Evolutionary conservation across 2,329 filamentous ascomycete species (phyloP).

Genomic region (Harringtonia lauricola): DNA sequence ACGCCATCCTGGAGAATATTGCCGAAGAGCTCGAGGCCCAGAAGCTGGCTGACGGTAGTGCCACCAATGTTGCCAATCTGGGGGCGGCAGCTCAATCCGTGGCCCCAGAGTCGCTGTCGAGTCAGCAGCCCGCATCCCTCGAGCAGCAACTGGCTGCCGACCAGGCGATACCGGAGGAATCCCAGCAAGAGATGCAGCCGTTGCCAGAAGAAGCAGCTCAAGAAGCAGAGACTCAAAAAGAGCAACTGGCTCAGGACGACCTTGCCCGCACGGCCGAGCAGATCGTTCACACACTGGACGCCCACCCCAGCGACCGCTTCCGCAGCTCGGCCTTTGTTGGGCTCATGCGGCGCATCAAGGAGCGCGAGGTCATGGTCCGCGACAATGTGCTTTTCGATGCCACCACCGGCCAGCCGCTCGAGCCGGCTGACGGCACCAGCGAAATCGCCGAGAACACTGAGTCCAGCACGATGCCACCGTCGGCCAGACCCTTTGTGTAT

Average conservation of each 20-base stretch:
- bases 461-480: no score
- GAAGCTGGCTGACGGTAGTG: neutral
- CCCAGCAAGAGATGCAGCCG: slow-evolving; percentile 11
- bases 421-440: slow-evolving; percentile 1
- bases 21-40: slow-evolving; percentile 11
- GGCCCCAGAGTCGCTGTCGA: neutral
- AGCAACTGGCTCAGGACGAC: slow-evolving; percentile 37
- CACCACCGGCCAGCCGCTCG: slow-evolving; percentile 14
- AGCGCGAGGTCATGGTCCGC: slow-evolving; percentile 60
- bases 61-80: neutral
- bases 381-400: slow-evolving; percentile 33
- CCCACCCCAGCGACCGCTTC: slow-evolving; percentile 64
- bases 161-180: neutral
- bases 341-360: slow-evolving; percentile 65
- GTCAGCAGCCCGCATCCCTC: no score
- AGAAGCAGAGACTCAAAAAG: slow-evolving; percentile 11
- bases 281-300: slow-evolving; percentile 56
- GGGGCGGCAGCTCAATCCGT: neutral
- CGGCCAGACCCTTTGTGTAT: no score
- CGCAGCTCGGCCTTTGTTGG: slow-evolving; percentile 65
- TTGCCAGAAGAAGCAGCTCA: no score
- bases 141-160: neutral
- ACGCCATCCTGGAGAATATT: slow-evolving; percentile 15
- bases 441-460: neutral
- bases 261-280: slow-evolving; percentile 61